Percentiles rank a stretch among this genome's conserved stretches.
These are phyloP conservation scores for Paraphaeosphaeria minitans DNA, from an alignment of 2,329 filamentous ascomycete genomes.

Conservation along the genomic window DNA sequence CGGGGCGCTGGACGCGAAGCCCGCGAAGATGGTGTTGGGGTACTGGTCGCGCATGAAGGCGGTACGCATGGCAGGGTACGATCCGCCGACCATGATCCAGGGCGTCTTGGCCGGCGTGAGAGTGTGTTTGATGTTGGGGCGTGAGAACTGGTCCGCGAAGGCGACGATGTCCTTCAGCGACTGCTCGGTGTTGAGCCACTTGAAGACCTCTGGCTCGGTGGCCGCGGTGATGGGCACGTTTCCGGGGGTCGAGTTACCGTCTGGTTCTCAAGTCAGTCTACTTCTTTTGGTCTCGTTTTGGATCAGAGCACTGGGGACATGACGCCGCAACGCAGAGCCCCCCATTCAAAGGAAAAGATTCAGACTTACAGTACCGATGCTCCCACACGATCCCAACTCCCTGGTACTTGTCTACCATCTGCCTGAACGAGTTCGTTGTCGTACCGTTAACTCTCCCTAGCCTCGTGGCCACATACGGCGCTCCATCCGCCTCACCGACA, in stretches of 20 bases:
- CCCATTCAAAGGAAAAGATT: not conserved
- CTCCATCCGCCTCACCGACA: conserved; percentile 42
- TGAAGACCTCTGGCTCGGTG: conserved; percentile 42
- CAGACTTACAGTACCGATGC: conserved; percentile 44
- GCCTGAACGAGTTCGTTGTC: conserved; percentile 40
- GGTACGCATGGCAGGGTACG: conserved; percentile 46
- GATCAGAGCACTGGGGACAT: not conserved
- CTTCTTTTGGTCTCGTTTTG: not conserved
- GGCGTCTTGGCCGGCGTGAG: conserved; percentile 44
- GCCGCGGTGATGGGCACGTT: conserved; percentile 31
- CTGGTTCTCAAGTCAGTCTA: conserved; percentile 18
- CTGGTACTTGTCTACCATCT: conserved; percentile 42
- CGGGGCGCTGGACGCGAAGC: conserved; percentile 45
- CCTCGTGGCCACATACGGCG: conserved; percentile 27
- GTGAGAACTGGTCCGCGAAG: conserved; percentile 49
- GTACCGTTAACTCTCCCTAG: conserved; percentile 27
- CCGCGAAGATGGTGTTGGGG: conserved; percentile 46
- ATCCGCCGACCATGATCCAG: conserved; percentile 48
- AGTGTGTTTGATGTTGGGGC: conserved; percentile 39
- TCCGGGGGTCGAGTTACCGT: conserved; percentile 48
- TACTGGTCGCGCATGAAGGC: conserved; percentile 48
- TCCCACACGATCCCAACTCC: conserved; percentile 50
- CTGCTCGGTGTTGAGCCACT: conserved; percentile 48
- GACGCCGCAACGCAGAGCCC: too few species aligned
- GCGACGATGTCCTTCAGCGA: conserved; percentile 48